phyloP scores from a whole-genome alignment of 495 filamentous ascomycete species.

The Letharia columbiana region DNA sequence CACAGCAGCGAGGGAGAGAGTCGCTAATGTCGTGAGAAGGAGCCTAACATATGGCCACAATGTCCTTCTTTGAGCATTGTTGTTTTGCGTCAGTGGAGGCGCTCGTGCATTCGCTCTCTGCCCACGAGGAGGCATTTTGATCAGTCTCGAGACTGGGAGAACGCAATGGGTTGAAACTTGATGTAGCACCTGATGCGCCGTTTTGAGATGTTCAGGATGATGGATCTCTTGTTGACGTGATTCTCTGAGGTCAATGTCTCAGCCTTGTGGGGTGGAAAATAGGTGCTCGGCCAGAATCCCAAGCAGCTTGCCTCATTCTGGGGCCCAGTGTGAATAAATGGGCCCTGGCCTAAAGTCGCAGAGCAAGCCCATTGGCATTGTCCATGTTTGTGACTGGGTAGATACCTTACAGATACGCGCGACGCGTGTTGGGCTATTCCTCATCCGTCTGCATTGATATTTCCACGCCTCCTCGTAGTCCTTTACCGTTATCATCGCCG shows the following conservation, averaged over 20 bases:
- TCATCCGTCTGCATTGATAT: neutral
- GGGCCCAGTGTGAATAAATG: neutral
- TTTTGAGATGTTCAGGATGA: neutral
- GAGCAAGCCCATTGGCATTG: neutral
- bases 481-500: too few relatives aligned
- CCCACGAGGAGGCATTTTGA: neutral
- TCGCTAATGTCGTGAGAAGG: neutral
- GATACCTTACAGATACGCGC: neutral
- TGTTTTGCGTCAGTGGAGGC: neutral
- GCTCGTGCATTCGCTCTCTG: neutral
- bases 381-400: too few relatives aligned
- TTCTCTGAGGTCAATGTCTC: neutral
- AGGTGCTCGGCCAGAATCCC: neutral
- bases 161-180: neutral
- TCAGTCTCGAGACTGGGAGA: neutral
- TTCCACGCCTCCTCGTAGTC: neutral
- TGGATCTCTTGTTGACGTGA: neutral
- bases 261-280: neutral
- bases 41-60: neutral
- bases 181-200: neutral
- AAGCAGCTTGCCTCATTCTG: neutral
- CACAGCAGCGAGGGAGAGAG: slow-evolving; percentile 52
- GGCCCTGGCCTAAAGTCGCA: neutral
- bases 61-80: neutral
- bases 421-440: neutral